Evolutionary conservation across 768 basidiomycete genomes (phyloP).

Genomic region (Macrolepiota albuminosa): DNA sequence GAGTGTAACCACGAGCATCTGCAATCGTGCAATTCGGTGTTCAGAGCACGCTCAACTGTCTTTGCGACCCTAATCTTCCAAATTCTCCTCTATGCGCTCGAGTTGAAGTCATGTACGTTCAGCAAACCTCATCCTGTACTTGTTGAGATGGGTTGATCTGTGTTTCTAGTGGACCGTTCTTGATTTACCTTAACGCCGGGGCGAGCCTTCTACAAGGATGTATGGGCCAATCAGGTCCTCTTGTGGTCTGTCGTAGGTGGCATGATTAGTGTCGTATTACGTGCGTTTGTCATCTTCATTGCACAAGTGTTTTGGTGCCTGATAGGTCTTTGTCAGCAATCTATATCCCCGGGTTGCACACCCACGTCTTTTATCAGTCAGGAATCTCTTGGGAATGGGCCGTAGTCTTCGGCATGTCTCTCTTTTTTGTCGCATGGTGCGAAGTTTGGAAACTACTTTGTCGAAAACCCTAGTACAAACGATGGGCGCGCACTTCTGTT

Average conservation of each 20-base stretch:
- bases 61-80: slow-evolving; percentile 36
- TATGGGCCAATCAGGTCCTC: slow-evolving; percentile 30
- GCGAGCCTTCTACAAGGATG: slow-evolving; percentile 28
- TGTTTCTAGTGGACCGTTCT: slow-evolving; percentile 29
- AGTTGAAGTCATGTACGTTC: slow-evolving; percentile 32
- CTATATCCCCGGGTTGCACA: slow-evolving; percentile 33
- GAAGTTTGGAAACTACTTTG: slow-evolving; percentile 35
- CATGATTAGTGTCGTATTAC: slow-evolving; percentile 32
- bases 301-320: background rate
- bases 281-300: slow-evolving; percentile 20
- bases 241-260: slow-evolving; percentile 29
- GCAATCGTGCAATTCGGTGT: slow-evolving; percentile 26
- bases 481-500: too few species aligned
- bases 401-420: slow-evolving; percentile 30
- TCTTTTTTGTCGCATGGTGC: slow-evolving; percentile 30
- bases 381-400: slow-evolving; percentile 38
- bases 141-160: background rate
- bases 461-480: slow-evolving; percentile 22
- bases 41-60: slow-evolving; percentile 30
- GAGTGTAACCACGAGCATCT: slow-evolving; percentile 26
- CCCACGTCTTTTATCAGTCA: slow-evolving; percentile 31
- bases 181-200: slow-evolving; percentile 32
- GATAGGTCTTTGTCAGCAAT: slow-evolving; percentile 21
- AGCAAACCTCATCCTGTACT: background rate
- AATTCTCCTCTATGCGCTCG: slow-evolving; percentile 30